These are phyloP conservation scores for Clavispora santaluciae DNA, from an alignment of 805 yeast genomes.

Conservation along the genomic window DNA sequence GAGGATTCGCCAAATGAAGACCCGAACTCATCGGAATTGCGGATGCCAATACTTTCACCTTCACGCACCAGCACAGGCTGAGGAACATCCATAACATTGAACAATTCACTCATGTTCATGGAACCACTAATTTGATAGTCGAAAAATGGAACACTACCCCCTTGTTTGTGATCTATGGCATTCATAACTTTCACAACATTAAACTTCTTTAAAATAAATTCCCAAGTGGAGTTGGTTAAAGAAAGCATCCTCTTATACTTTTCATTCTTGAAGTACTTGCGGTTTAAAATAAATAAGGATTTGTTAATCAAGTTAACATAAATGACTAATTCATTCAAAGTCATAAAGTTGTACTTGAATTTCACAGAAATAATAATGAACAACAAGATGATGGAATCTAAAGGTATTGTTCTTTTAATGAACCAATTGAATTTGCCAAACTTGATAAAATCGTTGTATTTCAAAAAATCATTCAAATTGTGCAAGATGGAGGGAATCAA, in stretches of 20 bases:
- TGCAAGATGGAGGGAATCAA: conserved; percentile 54
- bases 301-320: conserved; percentile 39
- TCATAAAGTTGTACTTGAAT: conserved; percentile 40
- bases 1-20: conserved; percentile 3
- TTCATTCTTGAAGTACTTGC: conserved; percentile 44
- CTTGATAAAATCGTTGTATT: conserved; percentile 47
- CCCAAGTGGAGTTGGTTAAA: conserved; percentile 41
- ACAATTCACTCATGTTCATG: conserved; percentile 37
- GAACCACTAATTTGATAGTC: conserved; percentile 38
- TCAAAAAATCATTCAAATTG: conserved; percentile 50
- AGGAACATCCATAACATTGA: conserved; percentile 40
- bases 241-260: conserved; percentile 42
- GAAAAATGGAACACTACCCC: conserved; percentile 26
- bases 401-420: conserved; percentile 54
- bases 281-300: conserved; percentile 37
- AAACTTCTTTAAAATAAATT: conserved; percentile 34
- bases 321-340: conserved; percentile 30
- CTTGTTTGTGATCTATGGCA: conserved; percentile 19
- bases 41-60: conserved; percentile 9
- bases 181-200: conserved; percentile 26
- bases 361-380: conserved; percentile 51
- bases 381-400: conserved; percentile 52
- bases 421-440: conserved; percentile 59
- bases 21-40: conserved; percentile 1
- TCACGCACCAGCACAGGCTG: conserved; percentile 25